Percentiles rank a stretch among this genome's conserved stretches.
These are phyloP conservation scores for Fusarium camptoceras DNA, from an alignment of 2,329 filamentous ascomycete species.

Conservation along the genomic window DNA sequence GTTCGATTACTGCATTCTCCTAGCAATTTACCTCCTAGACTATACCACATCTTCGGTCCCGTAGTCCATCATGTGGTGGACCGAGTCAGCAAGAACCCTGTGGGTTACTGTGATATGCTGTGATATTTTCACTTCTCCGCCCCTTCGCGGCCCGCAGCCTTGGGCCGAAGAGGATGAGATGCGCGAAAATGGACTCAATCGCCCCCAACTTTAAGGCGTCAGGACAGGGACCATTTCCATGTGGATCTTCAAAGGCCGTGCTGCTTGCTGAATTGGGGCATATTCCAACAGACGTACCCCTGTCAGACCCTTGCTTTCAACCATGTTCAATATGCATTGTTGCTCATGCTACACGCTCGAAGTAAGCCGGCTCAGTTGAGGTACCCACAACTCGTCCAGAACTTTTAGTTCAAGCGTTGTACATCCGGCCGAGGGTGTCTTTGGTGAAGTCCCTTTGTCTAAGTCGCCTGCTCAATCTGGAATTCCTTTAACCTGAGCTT, in stretches of 20 bases:
- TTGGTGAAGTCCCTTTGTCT: constrained; percentile 36
- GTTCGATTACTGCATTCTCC: constrained; percentile 3
- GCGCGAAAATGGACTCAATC: constrained; percentile 15
- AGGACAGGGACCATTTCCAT: constrained; percentile 28
- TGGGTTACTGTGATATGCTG: constrained; percentile 26
- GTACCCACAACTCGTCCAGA: constrained; percentile 38
- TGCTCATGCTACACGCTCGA: constrained; percentile 32
- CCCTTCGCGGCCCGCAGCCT: constrained; percentile 22
- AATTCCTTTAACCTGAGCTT: constrained; percentile 21
- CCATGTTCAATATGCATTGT: constrained; percentile 42
- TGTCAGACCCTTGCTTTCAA: constrained; percentile 24
- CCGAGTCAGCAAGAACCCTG: constrained; percentile 25
- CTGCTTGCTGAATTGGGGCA: constrained; percentile 40
- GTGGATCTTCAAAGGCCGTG: constrained; percentile 32
- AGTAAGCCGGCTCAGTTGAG: constrained; percentile 28
- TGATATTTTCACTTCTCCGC: constrained; percentile 34
- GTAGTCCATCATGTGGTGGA: constrained; percentile 16
- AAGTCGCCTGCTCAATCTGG: constrained; percentile 15
- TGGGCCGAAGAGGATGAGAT: constrained; percentile 15
- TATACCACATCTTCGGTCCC: constrained; percentile 27
- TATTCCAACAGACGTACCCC: constrained; percentile 32
- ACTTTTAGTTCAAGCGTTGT: constrained; percentile 39
- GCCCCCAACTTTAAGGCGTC: constrained; percentile 16
- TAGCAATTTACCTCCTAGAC: constrained; percentile 14
- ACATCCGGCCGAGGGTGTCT: constrained; percentile 22